Percentiles rank a stretch among this genome's conserved stretches.
Conservation (phyloP, 2,329 filamentous ascomycete genomes). For the Dissoconium aciculare region DNA sequence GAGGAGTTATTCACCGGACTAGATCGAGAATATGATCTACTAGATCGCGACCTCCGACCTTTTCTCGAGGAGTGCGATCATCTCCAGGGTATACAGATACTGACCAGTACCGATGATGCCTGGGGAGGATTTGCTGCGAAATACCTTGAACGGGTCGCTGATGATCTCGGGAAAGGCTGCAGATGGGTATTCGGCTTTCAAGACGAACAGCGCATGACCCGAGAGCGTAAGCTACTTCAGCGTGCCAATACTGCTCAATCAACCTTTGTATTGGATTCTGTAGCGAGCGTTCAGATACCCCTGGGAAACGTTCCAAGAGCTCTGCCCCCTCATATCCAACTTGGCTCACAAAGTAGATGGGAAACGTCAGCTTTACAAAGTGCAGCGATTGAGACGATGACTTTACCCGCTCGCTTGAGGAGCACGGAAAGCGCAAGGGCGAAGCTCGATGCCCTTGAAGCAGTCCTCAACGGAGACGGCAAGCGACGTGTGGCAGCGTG, state of each 20-base stretch:
- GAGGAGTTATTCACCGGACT: slow-evolving; percentile 51
- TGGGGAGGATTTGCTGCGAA: slow-evolving; percentile 34
- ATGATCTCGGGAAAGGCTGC: slow-evolving; percentile 78
- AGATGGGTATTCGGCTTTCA: slow-evolving; percentile 82
- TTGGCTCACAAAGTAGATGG: slow-evolving; percentile 58
- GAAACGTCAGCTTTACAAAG: slow-evolving; percentile 63
- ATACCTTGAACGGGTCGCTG: slow-evolving; percentile 51
- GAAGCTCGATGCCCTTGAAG: slow-evolving; percentile 48
- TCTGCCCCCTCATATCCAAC: slow-evolving; percentile 40
- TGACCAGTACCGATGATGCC: slow-evolving; percentile 39
- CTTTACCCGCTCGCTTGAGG: slow-evolving; percentile 57
- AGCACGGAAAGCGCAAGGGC: slow-evolving; percentile 29
- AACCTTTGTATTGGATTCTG: slow-evolving; percentile 50
- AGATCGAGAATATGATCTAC: slow-evolving; percentile 57
- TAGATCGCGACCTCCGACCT: slow-evolving; percentile 77
- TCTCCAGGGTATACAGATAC: slow-evolving; percentile 66
- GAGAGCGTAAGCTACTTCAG: slow-evolving; percentile 49
- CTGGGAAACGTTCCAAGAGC: slow-evolving; percentile 46
- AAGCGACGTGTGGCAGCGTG: slow-evolving; percentile 65
- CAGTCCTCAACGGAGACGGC: slow-evolving; percentile 58
- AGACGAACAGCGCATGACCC: slow-evolving; percentile 30
- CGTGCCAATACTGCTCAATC: slow-evolving; percentile 62
- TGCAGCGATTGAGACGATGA: slow-evolving; percentile 62
- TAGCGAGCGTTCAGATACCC: slow-evolving; percentile 66
- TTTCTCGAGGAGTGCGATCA: slow-evolving; percentile 91